Evolutionary conservation across 768 basidiomycete species (phyloP), one percentile per base, ranked within the genome.

Genomic region (Xerocomus potaroensis): DNA sequence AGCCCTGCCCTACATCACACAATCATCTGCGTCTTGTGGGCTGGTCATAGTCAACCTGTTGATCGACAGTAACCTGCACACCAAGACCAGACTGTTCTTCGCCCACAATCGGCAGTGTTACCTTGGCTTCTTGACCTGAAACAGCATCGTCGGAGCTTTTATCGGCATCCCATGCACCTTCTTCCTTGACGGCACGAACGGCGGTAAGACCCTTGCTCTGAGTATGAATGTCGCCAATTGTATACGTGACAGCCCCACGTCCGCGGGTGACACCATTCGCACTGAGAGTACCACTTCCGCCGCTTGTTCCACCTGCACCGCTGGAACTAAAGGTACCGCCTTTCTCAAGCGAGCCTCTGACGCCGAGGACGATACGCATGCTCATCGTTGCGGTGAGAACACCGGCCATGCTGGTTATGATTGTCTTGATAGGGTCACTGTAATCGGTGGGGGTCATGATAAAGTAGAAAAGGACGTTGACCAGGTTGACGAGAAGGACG

Each of bases 321-420:
- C 76, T 75, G n/a, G 75, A 65, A 14, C 79, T 77, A 61, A 89
- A 91, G 36, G 75, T 72, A 18, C 89, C 89, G 33, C 89, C 89
- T 33, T 76, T 65, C 19, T 70, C 75, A 63, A 91, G 85, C 21
- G 79, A 64, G n/a, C 88, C 89, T 45, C 86, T 82, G 41, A 91
- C 83, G 51, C 79, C 77, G 57, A 92, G 84, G 53, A 92, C 75
- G 72, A 92, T 89, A 55, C 89, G 87, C 60, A 91, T 82, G 26
- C 82, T 79, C 90, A 91, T 91, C 15, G 89, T 88, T 32, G 87
- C 83, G 23, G 90, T 91, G 49, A 91, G 79, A 27, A 91, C 88
- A 9, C 85, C 87, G 2, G 90, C 78, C 85, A 92, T 91, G 69
- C 80, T 81, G 19, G 87, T 87, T 34, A 90, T 79, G 60, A 90